Base-by-base conservation (phyloP, 2,329 filamentous ascomycete genomes). In the Talaromyces rugulosus region DNA sequence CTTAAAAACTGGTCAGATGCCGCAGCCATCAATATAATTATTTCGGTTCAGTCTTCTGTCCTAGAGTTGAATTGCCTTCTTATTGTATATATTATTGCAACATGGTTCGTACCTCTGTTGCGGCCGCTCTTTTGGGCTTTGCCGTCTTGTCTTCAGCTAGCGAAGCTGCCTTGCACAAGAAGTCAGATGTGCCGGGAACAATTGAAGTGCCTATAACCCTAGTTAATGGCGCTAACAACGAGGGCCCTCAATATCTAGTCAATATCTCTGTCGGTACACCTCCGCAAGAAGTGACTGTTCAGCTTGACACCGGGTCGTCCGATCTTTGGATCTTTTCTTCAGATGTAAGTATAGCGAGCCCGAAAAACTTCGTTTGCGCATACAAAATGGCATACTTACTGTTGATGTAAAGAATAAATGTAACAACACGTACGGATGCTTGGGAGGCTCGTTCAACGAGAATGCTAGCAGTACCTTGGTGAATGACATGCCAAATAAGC, bases 251-350 rank as follows among this genome's bases (percentile, higher is more conserved):
- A 14, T 89, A 89, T 71, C 86, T 85, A 66, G 79, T 87, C 67
- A 88, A 89, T 71, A 82, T 79, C 57, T 82, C 85, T 12, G 65
- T 89, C 58, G 87, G 87, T 57, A 89, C 86, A 2, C 87, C 87
- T 9, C 69, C 82, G 11, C 85, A 87, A 70, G 66, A 73, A 1
- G 67, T 89, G 53, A 79, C 81, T n/a, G 76, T 89, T 62, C 85
- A 88, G 67, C 71, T 89, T 58, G 87, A 89, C 73, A 89, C 87
- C 5, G 87, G 87, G 56, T 88, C 86, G 74, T 88, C 85, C 66
- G 87, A 89, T 69, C 76, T 89, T 28, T 89, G 87, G 87, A 83
- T 58, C 6, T 58, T 58, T 58, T 34, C 54, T 27, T 40, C 31
- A 2, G 18, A 42, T 42, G 54, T 56, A 11, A 56, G 54, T 40